Evolutionary conservation across 345 rosid species (phyloP), one percentile per base, ranked within the genome.

Genomic region (Ceriops decandra): DNA sequence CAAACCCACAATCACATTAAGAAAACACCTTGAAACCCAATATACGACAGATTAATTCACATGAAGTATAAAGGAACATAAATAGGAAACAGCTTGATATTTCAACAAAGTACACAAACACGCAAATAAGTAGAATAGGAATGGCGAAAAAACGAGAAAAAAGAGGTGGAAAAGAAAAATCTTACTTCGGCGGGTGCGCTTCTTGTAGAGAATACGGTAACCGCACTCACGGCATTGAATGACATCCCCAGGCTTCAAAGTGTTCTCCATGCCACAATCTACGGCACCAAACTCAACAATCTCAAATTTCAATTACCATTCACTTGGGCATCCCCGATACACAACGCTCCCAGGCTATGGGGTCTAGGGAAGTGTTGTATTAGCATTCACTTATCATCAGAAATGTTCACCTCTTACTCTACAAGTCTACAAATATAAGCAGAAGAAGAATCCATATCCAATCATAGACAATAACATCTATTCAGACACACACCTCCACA

Each of bases 151-250:
- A 56, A 56, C 6, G 0, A 10, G 0, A 24, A 52, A 47, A 28
- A 3, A 11, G 17, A 53, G 28, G 5, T 11, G n/a, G 35, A 62
- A 70, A 15, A 5, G 35, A 52, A 22, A 20, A 6, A 24, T 62
- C 76, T 36, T 69, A 93, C 98, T 87, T 75, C 91, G 83, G 57
- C 98, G 96, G 60, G 96, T 88, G 47, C 98, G 95, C 84, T 93
- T 91, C 88, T 93, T 91, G 82, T 86, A 91, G 7, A 91, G 85
- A 36, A 91, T 91, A 76, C 97, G 96, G 71, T 89, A 89, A 35
- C 97, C 98, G 60, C 98, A 91, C 79, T 93, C 97, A 9, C 91
- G 73, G 88, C 98, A 93, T 67, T 91, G 95, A n/a, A 91, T 85
- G 58, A 89, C 90, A 71, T 91, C 97, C 5, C 90, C 97, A 1